These are phyloP conservation scores for Colletotrichum gloeosporioides DNA, from an alignment of 2,329 filamentous ascomycete species.

Conservation along the genomic window DNA sequence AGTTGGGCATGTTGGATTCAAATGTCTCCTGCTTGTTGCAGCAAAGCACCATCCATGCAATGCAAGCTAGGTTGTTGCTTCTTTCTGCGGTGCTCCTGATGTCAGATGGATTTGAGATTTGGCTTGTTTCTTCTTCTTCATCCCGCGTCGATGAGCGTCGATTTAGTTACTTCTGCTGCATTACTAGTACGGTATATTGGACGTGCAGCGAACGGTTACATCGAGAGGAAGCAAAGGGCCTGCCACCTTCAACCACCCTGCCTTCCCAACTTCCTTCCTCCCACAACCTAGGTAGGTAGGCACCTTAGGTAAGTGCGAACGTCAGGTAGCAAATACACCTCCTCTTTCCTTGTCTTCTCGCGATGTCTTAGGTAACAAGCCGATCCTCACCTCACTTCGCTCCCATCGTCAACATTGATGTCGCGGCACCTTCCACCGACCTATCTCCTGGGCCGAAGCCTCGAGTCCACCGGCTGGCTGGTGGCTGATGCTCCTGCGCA, in stretches of 20 bases:
- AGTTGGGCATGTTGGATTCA: neutral
- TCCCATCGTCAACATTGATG: neutral
- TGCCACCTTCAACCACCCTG: neutral
- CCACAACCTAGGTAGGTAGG: neutral
- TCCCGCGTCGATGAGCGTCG: neutral
- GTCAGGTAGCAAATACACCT: neutral
- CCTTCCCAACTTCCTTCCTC: neutral
- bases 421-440: neutral
- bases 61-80: neutral
- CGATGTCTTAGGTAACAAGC: neutral
- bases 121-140: neutral
- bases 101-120: neutral
- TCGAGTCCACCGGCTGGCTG: neutral
- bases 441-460: neutral
- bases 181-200: neutral
- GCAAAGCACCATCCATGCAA: neutral
- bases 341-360: neutral
- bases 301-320: neutral
- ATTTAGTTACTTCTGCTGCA: neutral
- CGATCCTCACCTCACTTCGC: neutral
- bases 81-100: neutral
- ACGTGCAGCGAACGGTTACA: neutral
- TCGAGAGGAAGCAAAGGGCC: neutral
- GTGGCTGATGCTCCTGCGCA: neutral
- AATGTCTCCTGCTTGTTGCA: neutral